Conservation (phyloP, 23 red algal species). For the Pyropia haitanensis region DNA sequence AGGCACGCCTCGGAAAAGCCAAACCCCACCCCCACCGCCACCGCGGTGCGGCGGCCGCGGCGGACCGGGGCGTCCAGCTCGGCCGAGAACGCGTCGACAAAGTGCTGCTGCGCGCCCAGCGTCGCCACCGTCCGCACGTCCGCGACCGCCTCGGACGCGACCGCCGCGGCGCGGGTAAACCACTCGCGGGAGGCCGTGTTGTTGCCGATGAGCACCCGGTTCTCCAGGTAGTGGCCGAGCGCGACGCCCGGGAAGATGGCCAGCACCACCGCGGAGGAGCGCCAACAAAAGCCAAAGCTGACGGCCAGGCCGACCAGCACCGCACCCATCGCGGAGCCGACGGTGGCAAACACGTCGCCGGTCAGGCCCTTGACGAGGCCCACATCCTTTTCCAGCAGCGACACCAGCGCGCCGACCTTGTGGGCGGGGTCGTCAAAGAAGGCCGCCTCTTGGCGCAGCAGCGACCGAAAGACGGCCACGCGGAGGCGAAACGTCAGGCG, state of each 20-base stretch:
- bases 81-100: conserved; percentile 36
- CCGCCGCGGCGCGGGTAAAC: conserved; percentile 39
- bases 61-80: conserved; percentile 29
- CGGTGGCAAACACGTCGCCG: conserved; percentile 29
- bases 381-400: conserved; percentile 47
- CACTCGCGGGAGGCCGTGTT: conserved; percentile 35
- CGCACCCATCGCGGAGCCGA: conserved; percentile 20
- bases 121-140: conserved; percentile 68
- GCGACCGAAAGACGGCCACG: conserved; percentile 39
- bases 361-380: conserved; percentile 35
- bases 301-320: conserved; percentile 59
- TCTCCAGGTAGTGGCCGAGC: conserved; percentile 44
- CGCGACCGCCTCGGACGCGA: conserved; percentile 77
- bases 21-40: conserved; percentile 52
- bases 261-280: conserved; percentile 62
- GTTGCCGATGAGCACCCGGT: conserved; percentile 92
- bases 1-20: conserved; percentile 58
- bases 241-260: conserved; percentile 68
- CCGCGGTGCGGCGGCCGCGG: conserved; percentile 26
- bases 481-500: conserved; percentile 66
- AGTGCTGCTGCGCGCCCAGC: conserved; percentile 60
- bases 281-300: conserved; percentile 56
- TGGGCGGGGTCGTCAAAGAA: conserved; percentile 77
- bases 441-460: conserved; percentile 79
- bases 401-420: conserved; percentile 40